Evolutionary conservation across 805 yeast genomes (phyloP), one percentile per base, ranked within the genome.

Genomic region (Candida silvicultrix): DNA sequence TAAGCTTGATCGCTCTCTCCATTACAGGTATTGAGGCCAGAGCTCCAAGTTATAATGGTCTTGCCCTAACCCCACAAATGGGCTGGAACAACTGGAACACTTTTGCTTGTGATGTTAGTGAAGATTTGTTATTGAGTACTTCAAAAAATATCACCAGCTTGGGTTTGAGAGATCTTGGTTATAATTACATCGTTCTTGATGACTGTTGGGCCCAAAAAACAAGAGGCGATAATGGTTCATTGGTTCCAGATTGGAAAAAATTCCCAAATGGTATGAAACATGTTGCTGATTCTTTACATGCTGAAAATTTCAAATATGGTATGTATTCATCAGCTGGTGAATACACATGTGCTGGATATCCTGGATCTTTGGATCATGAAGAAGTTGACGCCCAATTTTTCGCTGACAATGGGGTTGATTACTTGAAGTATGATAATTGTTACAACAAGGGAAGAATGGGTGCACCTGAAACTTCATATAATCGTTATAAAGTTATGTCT

Each of bases 301-400:
- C 46, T 16, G 34, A 48, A 38, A 62, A 58, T 5, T 52, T 62
- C 37, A 49, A 56, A 36, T 62, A 57, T 42, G 67, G 67, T n/a
- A 62, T 62, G 64, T 62, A 62, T 47, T 58, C 64, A 5, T 53
- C 59, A 20, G 67, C 67, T 36, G 67, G 67, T n/a, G 56, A 50
- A 37, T 59, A 52, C 46, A 62, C 67, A 10, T 62, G 66, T 47
- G 65, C 58, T 28, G 58, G 64, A 8, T 60, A 59, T 41, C 56
- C 61, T 36, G 67, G 65, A 4, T 60, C 64, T 1, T 53, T 62
- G 20, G 60, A 53, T 38, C 43, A 60, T 41, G 66, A 62, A 49
- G 57, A 54, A 32, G 41, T 43, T 10, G 66, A 62, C 46, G 66
- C 67, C 32, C 34, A 46, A 5, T 52, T 56, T 10, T 56, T 60